Conservation (phyloP, 495 filamentous ascomycete species). For the Aspergillus panamensis region DNA sequence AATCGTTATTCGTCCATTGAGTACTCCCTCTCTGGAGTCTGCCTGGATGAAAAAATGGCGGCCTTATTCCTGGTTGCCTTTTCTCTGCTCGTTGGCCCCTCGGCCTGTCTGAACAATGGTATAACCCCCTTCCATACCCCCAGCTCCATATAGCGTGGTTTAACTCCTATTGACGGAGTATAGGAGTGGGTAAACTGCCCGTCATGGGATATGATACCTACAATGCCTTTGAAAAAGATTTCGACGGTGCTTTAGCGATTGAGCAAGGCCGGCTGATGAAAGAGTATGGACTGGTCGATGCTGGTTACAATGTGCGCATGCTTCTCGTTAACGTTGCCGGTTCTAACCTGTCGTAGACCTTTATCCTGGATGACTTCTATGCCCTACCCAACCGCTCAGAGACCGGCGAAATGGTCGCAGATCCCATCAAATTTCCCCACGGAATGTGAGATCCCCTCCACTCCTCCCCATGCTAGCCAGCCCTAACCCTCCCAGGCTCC, state of each 20-base stretch:
- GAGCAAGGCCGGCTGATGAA: neutral
- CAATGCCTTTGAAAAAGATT: conserved; percentile 4
- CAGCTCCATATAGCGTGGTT: neutral
- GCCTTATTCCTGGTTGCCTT: neutral
- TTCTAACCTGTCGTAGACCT: neutral
- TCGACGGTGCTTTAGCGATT: neutral
- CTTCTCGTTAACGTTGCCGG: neutral
- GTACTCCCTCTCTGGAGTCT: too few relatives aligned
- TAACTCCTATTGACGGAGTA: neutral
- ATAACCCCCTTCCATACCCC: too few relatives aligned
- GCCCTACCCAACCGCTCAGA: neutral
- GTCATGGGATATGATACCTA: conserved; percentile 1
- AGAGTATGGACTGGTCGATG: conserved; percentile 2
- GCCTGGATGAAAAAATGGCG: neutral
- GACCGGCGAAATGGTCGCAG: neutral
- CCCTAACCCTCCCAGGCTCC: neutral
- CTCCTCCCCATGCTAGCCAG: neutral
- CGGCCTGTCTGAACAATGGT: neutral
- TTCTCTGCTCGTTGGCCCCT: neutral
- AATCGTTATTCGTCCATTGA: too few relatives aligned
- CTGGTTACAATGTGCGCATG: conserved; percentile 1
- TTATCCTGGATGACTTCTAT: neutral
- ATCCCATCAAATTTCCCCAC: neutral
- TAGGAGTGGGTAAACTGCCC: conserved; percentile 2
- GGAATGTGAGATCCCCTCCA: neutral